These are phyloP conservation scores for Smithsoniella earleae DNA, from an alignment of 163 green algal species.

Conservation along the genomic window DNA sequence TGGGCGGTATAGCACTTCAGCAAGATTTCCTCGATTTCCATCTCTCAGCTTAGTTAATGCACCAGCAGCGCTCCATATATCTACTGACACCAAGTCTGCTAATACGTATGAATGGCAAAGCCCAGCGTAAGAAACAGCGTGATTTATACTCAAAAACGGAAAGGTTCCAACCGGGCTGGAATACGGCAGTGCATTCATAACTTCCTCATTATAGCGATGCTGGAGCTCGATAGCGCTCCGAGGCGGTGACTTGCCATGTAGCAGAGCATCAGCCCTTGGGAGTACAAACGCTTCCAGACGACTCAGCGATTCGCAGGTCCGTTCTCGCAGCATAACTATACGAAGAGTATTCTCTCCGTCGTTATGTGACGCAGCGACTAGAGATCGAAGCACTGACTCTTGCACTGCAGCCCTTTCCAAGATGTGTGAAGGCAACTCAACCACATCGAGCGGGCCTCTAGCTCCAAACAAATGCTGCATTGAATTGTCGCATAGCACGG, in stretches of 20 bases:
- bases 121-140: not conserved
- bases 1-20: slow-evolving; percentile 3
- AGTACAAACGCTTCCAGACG: not conserved
- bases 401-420: slow-evolving; percentile 8
- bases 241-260: not conserved
- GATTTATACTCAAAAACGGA: slow-evolving; percentile 6
- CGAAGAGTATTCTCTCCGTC: no score
- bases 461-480: slow-evolving; percentile 26
- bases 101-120: slow-evolving; percentile 11
- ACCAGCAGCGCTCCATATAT: no score
- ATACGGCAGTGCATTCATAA: not conserved
- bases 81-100: not conserved
- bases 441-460: not conserved
- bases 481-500: slow-evolving; percentile 22
- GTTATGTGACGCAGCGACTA: not conserved
- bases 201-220: not conserved
- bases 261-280: not conserved
- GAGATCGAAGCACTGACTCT: not conserved
- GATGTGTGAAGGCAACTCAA: slow-evolving; percentile 22
- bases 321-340: slow-evolving; percentile 9
- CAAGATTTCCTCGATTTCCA: no score
- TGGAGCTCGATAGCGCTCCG: not conserved
- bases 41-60: no score
- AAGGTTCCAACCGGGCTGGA: not conserved
- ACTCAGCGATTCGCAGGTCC: not conserved